Evolutionary conservation across 352 stramenopile species (phyloP), one percentile per base, ranked within the genome.

Genomic region (Globisporangium polare): DNA sequence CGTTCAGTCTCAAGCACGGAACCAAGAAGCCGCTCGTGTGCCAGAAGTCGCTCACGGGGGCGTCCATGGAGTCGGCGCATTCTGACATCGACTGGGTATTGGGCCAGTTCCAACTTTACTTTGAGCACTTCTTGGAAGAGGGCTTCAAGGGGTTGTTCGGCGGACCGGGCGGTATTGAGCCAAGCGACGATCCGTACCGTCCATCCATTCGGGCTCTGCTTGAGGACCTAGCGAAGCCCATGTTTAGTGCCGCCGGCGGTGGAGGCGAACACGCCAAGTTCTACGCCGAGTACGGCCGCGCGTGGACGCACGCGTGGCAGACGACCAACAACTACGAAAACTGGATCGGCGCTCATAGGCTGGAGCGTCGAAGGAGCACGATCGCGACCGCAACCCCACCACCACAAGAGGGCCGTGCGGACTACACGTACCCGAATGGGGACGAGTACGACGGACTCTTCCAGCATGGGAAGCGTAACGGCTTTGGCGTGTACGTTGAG

Each of bases 371-470:
- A 15, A 55, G 71, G 17, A 78, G 61, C 9, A 75, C 73, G 6
- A 53, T 74, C 3, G 31, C 43, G 4, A 66, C 53, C 3, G 10
- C 33, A 0, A 60, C 58, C 29, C 70, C 69, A 0, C 69, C 78
- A 17, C 83, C 83, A 4, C 52, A 75, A 6, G 69, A 87, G 60
- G 83, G 83, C 0, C 69, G 65, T 5, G 66, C 71, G 0, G 65
- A 41, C 0, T 93, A 89, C 53, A 79, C 65, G 15, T 92, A 92
- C 47, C 56, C 72, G 18, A 90, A 86, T 55, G 86, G 86, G 0
- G 88, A 96, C 53, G 76, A 81, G 54, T 96, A 95, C 57, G 83
- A 91, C 4, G 88, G 88, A 5, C 61, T 83, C 9, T 93, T 92
- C 66, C 53, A 69, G 31, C 53, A 71, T n/a, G 74, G 81, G 1